Base-by-base conservation (phyloP, 1,284 basidiomycete species). In the Peniophora sp. region DNA sequence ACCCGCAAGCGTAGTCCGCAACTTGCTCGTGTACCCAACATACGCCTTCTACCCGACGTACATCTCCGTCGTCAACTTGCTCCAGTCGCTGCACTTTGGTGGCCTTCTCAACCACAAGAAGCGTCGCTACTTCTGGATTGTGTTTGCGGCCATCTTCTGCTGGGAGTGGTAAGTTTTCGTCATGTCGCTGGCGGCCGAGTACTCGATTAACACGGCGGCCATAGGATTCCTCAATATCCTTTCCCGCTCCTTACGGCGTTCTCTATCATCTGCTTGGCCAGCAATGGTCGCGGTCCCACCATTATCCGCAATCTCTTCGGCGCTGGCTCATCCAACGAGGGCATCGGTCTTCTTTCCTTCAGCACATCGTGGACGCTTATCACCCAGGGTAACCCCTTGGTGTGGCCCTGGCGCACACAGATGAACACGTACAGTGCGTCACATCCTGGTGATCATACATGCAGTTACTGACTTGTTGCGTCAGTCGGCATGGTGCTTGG, bases 21-120 rank as follows among this genome's bases (percentile, higher is more conserved):
- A 74, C 60, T 70, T 77, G 35, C 66, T 85, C 10, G 70, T 86
- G 1, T 82, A 83, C 61, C 85, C 84, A 0, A 85, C 85, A 2
- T 81, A 82, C 57, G 81, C 81, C 61, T 68, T 83, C 47, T 83
- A 79, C 53, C 81, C 80, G 0, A 63, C 58, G 1, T 64, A 79
- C 39, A 69, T 83, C 39, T 77, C 80, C 0, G 64, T 81, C 0
- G 71, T 80, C 16, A 75, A 77, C 49, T 75, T 83, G 63, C 68
- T 83, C 47, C 78, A 83, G 55, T 71, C 72, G 34, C 61, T 83
- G 39, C 81, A 77, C 62, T 74, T 69, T 49, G 75, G 77, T 48
- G 70, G 73, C 38, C 61, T 64, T 2, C 64, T 70, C 19, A 69
- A 74, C 52, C 66, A 68, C 38, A 78, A 78, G 65, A 70, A 70